Conservation (phyloP, 2,329 filamentous ascomycete species). For the Akanthomyces uredinophilus region DNA sequence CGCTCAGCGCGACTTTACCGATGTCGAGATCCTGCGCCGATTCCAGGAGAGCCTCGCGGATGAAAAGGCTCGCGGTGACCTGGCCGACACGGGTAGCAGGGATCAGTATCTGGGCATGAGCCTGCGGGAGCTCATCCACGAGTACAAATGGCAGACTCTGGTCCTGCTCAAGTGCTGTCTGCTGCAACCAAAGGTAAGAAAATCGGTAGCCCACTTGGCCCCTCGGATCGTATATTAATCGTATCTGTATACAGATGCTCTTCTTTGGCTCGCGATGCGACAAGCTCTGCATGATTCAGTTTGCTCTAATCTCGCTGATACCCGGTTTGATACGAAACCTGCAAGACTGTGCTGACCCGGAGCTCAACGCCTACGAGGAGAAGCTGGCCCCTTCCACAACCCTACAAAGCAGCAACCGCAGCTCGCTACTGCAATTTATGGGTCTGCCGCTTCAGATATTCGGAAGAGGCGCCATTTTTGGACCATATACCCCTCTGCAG, state of each 20-base stretch:
- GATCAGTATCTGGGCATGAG: constrained; percentile 88
- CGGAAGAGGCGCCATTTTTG: constrained; percentile 91
- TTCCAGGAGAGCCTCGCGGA: constrained; percentile 85
- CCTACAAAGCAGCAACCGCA: constrained; percentile 84
- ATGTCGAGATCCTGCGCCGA: constrained; percentile 80
- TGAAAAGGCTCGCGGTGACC: constrained; percentile 52
- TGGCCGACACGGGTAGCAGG: constrained; percentile 64
- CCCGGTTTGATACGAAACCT: constrained; percentile 85
- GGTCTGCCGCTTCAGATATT: constrained; percentile 92
- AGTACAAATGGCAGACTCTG: constrained; percentile 91
- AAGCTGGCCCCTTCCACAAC: constrained; percentile 73
- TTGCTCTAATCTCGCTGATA: constrained; percentile 91
- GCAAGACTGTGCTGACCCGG: constrained; percentile 94
- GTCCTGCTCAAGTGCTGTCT: constrained; percentile 91
- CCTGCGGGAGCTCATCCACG: constrained; percentile 82
- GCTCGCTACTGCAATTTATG: constrained; percentile 88
- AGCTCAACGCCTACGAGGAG: constrained; percentile 77
- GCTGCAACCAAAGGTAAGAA: constrained; percentile 80
- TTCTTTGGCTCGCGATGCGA: constrained; percentile 98
- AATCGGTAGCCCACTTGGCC: constrained; percentile 2
- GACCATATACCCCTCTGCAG: constrained; percentile 93
- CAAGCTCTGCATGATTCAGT: constrained; percentile 95
- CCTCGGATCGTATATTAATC: background rate
- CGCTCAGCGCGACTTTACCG: constrained; percentile 85
- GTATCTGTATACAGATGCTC: constrained; percentile 68